phyloP scores from a whole-genome alignment of 2,329 filamentous ascomycete species.

The Dryadomyces quercivorus region DNA sequence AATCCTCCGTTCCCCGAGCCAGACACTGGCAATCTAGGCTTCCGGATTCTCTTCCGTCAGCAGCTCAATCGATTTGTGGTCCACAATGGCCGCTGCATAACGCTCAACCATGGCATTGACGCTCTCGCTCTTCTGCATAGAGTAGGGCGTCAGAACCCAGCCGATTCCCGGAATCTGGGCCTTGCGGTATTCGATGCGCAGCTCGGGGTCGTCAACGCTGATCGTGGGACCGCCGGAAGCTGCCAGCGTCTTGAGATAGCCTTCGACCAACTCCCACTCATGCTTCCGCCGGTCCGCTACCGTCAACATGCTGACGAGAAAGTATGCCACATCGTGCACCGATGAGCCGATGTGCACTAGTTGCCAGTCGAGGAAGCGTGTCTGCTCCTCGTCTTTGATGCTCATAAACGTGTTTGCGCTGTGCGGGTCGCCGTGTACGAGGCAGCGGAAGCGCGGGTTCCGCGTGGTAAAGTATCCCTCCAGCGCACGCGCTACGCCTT shows the following conservation, averaged over 20 bases:
- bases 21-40: too few relatives aligned
- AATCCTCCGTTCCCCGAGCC: too few relatives aligned
- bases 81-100: constrained; percentile 19
- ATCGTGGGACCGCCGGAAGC: not conserved
- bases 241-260: constrained; percentile 17
- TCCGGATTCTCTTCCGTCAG: not conserved
- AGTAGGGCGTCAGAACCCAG: constrained; percentile 21
- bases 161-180: constrained; percentile 21
- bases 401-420: constrained; percentile 21
- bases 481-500: constrained; percentile 11
- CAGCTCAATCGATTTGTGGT: constrained; percentile 20
- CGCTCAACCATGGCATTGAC: constrained; percentile 20
- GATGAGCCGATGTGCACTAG: constrained; percentile 21
- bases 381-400: constrained; percentile 11
- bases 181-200: constrained; percentile 18
- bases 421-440: constrained; percentile 23
- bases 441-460: constrained; percentile 20
- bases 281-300: constrained; percentile 20
- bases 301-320: constrained; percentile 19
- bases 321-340: constrained; percentile 25
- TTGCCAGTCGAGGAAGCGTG: constrained; percentile 25
- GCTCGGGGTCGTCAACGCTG: not conserved
- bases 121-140: constrained; percentile 21
- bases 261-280: constrained; percentile 20
- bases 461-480: constrained; percentile 19